These are phyloP conservation scores for Kluyveromyces starmeri DNA, from an alignment of 805 yeast species.

Conservation along the genomic window DNA sequence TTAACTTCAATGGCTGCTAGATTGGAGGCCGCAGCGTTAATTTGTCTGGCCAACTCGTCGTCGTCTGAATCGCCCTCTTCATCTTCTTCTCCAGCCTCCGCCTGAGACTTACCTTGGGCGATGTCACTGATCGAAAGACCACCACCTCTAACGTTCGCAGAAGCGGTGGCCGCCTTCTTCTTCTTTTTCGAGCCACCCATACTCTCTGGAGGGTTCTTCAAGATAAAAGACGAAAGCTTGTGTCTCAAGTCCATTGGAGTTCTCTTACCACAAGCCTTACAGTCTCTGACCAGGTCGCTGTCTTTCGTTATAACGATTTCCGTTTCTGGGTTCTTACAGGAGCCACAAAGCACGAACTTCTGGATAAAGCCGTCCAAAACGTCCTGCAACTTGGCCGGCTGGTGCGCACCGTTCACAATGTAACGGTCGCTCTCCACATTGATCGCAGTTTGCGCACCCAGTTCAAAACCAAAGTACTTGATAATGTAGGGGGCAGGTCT, in stretches of 20 bases:
- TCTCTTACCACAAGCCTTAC: constrained; percentile 96
- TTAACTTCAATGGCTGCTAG: constrained; percentile 56
- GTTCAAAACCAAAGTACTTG: constrained; percentile 91
- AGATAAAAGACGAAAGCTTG: constrained; percentile 75
- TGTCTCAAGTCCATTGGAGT: constrained; percentile 77
- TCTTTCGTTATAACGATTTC: constrained; percentile 68
- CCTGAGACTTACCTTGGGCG: constrained; percentile 45
- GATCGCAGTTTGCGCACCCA: constrained; percentile 91
- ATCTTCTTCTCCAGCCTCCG: constrained; percentile 22
- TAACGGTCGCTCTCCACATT: constrained; percentile 77
- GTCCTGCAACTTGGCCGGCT: constrained; percentile 83
- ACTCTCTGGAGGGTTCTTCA: constrained; percentile 77
- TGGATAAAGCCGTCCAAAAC: constrained; percentile 87
- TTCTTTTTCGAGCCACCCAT: constrained; percentile 50
- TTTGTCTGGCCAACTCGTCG: constrained; percentile 66
- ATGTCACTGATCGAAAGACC: constrained; percentile 74
- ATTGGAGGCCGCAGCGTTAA: constrained; percentile 75
- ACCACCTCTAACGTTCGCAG: constrained; percentile 84
- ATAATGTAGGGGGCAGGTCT: constrained; percentile 89
- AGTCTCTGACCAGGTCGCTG: constrained; percentile 72
- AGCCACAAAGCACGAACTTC: constrained; percentile 87
- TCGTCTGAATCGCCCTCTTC: constrained; percentile 45
- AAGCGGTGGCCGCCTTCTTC: constrained; percentile 77
- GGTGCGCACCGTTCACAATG: constrained; percentile 92
- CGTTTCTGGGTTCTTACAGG: constrained; percentile 97